Percentiles rank a stretch among this genome's conserved stretches.
These are phyloP conservation scores for Dysphania ambrosioides DNA, from an alignment of 148 eudicot genomes.

Conservation along the genomic window DNA sequence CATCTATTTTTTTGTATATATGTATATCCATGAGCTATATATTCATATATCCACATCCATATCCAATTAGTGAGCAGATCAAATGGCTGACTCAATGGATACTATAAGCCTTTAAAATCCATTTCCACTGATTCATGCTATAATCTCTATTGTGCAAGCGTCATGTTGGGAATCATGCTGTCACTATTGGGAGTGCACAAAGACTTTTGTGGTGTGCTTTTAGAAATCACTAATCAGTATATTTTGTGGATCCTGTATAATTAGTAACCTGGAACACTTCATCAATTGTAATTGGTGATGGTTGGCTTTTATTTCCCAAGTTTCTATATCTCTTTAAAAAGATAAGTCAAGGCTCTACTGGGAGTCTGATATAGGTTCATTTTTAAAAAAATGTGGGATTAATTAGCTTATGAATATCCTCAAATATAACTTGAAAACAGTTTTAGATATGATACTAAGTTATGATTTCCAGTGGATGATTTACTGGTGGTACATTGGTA, in stretches of 20 bases:
- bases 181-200: neutral
- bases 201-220: neutral
- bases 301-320: no score
- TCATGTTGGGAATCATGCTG: neutral
- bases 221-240: neutral
- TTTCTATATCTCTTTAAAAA: no score
- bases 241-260: neutral
- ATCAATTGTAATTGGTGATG: neutral
- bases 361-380: no score
- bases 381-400: no score
- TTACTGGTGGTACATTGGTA: neutral
- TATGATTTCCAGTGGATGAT: neutral
- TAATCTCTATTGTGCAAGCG: neutral
- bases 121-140: neutral
- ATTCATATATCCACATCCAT: neutral
- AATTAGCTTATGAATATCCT: neutral
- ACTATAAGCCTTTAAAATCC: neutral
- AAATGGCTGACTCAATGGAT: neutral
- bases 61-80: no score
- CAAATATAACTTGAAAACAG: neutral
- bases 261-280: neutral
- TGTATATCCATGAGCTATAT: neutral
- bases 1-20: neutral
- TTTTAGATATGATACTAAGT: neutral
- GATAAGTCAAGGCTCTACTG: no score